Base-by-base conservation (phyloP, 2,329 filamentous ascomycete species). In the Cordyceps farinosa region DNA sequence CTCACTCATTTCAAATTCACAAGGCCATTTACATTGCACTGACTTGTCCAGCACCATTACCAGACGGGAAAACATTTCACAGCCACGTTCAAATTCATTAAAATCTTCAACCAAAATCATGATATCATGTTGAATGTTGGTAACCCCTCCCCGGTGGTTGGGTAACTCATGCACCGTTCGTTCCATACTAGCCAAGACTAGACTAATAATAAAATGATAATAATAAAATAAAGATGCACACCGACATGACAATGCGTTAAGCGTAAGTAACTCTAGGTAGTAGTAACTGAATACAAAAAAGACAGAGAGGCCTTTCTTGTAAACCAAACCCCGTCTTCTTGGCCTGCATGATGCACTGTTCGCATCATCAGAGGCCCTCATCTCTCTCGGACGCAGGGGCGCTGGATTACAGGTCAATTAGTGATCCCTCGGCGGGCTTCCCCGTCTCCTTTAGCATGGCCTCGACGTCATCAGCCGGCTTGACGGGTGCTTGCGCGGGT, bases 401-500 rank as follows among this genome's bases (percentile, higher is more conserved):
- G 17, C 48, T 7, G 17, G 27, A 61, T 61, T 47, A 61, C 58
- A 88, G 87, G 70, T 87, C 82, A 40, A 87, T 77, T 54, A 86
- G 72, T 1, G 83, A 80, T 0, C 83, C 82, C 0, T 79, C 73
- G 5, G 77, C 74, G 22, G 75, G 77, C 63, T 77, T 78, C 13
- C 82, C 81, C 5, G 83, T 85, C 9, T 78, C 72, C 36, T 75
- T 69, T 22, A 85, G 74, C 72, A 84, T 69, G 10, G 67, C 63
- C 42, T 79, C 70, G 42, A 84, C 80, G 56, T 82, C 77, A 65
- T 77, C 65, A 38, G 69, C 63, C 5, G 66, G 42, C 34, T 65
- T 64, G 13, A 60, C 54, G 0, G 64, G 50, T 15, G 56, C 10
- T 29, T 40, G 38, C 38, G 13, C 38, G 15, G 38, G 38, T 9